phyloP scores from a whole-genome alignment of 768 basidiomycete species.

The Auricularia auricula-judae region DNA sequence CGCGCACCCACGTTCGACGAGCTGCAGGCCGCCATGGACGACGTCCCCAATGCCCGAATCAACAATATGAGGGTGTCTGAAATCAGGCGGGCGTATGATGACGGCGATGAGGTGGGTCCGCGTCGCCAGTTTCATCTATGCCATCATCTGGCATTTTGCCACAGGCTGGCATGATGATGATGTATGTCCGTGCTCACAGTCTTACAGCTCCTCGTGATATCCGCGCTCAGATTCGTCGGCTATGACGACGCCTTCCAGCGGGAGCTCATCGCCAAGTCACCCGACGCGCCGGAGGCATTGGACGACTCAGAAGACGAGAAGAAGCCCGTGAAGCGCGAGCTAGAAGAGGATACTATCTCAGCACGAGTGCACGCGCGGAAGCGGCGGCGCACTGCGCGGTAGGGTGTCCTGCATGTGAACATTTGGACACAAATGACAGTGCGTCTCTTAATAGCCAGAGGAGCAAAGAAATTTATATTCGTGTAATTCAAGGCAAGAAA shows the following conservation, averaged over 20 bases:
- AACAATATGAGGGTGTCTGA: background rate
- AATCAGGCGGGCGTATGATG: background rate
- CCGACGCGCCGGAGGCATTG: background rate
- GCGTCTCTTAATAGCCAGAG: too few species aligned
- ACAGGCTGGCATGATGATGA: too few species aligned
- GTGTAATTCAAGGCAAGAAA: too few species aligned
- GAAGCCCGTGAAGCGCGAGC: background rate
- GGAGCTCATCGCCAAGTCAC: background rate
- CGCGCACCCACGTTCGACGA: background rate
- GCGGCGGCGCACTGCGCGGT: too few species aligned
- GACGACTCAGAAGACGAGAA: background rate
- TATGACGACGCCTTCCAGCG: background rate
- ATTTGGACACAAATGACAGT: too few species aligned
- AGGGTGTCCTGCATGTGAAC: too few species aligned
- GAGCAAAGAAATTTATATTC: too few species aligned
- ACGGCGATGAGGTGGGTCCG: background rate
- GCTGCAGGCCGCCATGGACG: background rate
- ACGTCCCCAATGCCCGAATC: background rate
- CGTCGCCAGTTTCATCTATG: background rate
- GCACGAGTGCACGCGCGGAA: too few species aligned
- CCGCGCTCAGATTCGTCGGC: background rate
- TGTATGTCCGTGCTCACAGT: too few species aligned
- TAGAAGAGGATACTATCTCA: too few species aligned
- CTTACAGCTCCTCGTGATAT: background rate
- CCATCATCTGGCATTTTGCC: too few species aligned